These are phyloP conservation scores for Sporisorium scitamineum DNA, from an alignment of 1,284 basidiomycete species.

Conservation along the genomic window DNA sequence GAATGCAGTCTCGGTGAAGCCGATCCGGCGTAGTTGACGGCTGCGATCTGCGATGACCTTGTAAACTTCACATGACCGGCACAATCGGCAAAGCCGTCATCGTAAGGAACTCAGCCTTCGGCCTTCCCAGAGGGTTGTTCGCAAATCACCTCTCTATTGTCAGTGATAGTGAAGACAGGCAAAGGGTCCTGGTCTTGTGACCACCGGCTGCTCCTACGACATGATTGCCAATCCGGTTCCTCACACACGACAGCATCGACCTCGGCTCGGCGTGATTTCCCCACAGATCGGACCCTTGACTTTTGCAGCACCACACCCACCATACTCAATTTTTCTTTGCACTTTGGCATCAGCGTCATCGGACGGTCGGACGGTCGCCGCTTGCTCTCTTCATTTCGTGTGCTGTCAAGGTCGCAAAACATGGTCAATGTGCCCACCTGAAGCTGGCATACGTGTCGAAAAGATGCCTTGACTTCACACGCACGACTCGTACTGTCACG, in stretches of 20 bases:
- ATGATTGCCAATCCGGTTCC: background rate
- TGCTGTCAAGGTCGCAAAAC: background rate
- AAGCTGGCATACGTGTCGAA: no score
- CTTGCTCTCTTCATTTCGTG: background rate
- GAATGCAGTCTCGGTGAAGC: constrained; percentile 2
- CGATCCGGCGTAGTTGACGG: background rate
- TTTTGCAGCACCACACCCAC: background rate
- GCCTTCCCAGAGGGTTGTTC: no score
- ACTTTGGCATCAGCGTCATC: background rate
- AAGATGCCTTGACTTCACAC: background rate
- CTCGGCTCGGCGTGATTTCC: constrained; percentile 2
- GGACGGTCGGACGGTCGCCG: background rate
- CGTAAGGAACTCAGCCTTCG: background rate
- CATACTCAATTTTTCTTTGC: background rate
- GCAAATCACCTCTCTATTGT: no score
- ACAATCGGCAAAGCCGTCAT: constrained; percentile 2
- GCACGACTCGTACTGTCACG: background rate
- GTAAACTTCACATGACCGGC: background rate
- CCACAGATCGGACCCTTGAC: constrained; percentile 15
- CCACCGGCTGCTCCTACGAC: background rate
- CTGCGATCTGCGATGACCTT: background rate
- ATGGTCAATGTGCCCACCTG: background rate
- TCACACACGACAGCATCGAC: constrained; percentile 1
- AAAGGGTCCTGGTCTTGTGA: background rate
- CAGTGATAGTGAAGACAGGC: background rate